Conservation (phyloP, 2,329 filamentous ascomycete species). For the Chaetomium sp. region DNA sequence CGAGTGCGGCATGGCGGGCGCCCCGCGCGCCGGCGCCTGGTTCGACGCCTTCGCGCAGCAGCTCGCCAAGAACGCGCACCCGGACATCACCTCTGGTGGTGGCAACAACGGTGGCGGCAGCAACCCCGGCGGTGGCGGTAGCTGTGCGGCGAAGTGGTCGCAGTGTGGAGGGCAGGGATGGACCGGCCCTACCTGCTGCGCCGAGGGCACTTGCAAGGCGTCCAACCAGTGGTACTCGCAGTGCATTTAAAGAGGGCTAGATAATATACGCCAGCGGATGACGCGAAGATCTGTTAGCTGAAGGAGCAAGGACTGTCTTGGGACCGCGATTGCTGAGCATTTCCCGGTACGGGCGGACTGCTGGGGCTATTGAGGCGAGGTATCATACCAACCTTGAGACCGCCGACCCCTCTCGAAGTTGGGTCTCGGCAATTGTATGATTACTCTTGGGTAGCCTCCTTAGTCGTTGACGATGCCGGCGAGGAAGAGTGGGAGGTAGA, state of each 20-base stretch:
- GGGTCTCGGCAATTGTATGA: no score
- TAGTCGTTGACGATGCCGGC: no score
- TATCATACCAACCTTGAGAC: conserved; percentile 1
- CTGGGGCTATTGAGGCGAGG: background rate
- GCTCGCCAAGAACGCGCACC: background rate
- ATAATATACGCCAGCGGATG: conserved; percentile 4
- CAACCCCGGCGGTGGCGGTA: background rate
- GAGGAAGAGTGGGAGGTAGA: background rate
- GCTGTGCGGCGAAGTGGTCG: conserved; percentile 7
- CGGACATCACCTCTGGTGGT: background rate
- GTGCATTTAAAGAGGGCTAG: conserved; percentile 5
- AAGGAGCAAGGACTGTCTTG: conserved; percentile 15
- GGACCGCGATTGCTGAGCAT: conserved; percentile 15
- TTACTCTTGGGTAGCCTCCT: no score
- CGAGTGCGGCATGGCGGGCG: background rate
- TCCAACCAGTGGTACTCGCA: conserved; percentile 22
- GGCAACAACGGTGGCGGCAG: background rate
- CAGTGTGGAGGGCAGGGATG: conserved; percentile 14
- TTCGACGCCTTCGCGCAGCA: background rate
- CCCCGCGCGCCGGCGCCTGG: background rate
- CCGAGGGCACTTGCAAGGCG: conserved; percentile 6
- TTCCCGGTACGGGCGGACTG: background rate
- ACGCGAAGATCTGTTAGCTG: conserved; percentile 15
- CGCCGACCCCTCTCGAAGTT: no score
- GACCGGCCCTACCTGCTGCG: conserved; percentile 16